Evolutionary conservation across 164 flowering plant species (phyloP).

Genomic region (Magnolia kwangsiensis): DNA sequence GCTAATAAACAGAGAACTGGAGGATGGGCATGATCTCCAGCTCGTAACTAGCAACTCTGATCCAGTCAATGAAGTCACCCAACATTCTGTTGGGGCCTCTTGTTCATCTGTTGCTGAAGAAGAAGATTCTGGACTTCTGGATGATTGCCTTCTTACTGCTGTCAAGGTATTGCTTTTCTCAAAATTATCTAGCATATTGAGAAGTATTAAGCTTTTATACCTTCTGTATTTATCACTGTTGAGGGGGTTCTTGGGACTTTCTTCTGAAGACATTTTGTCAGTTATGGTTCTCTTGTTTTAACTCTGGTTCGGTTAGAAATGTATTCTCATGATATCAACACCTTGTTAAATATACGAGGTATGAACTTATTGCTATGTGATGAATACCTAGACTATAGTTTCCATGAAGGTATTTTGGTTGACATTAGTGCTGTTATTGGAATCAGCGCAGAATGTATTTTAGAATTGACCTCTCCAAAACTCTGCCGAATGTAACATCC

Average conservation of each 20-base stretch:
- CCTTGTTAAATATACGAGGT: no score
- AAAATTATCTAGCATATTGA: neutral
- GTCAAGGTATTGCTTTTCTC: constrained; percentile 58
- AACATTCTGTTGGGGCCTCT: constrained; percentile 27
- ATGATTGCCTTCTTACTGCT: constrained; percentile 87
- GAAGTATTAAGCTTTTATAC: neutral
- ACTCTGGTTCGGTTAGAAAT: no score
- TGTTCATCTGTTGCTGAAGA: constrained; percentile 33
- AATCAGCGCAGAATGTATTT: no score
- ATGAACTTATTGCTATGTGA: no score
- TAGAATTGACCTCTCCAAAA: no score
- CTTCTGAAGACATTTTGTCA: neutral
- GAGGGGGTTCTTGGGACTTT: neutral
- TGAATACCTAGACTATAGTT: no score
- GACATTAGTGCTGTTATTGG: no score
- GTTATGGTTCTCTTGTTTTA: no score
- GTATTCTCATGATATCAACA: no score
- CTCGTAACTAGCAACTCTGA: constrained; percentile 37
- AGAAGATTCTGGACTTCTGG: constrained; percentile 49
- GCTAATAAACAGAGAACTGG: constrained; percentile 10
- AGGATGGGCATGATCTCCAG: constrained; percentile 29
- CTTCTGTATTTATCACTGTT: neutral
- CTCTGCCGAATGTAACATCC: no score
- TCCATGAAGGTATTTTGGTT: no score
- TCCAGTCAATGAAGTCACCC: constrained; percentile 28